phyloP scores from a whole-genome alignment of 768 basidiomycete species.

The Phanerodontia chrysosporium region DNA sequence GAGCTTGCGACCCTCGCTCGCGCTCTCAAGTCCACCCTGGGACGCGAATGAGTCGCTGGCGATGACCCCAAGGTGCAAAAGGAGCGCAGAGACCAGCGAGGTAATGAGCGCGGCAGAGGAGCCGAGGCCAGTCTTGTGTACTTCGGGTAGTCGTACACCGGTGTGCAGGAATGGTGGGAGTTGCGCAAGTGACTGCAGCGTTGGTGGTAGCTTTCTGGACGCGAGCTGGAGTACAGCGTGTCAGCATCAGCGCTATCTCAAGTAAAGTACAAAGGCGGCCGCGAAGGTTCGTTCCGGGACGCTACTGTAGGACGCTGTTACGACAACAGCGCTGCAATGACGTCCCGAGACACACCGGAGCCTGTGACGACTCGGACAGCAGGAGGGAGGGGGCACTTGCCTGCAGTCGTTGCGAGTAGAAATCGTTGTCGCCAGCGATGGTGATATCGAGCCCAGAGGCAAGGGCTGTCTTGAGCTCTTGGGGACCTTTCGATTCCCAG shows the following conservation, averaged over 20 bases:
- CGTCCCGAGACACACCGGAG: not conserved
- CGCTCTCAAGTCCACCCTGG: conserved; percentile 20
- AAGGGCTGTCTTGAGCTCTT: conserved; percentile 40
- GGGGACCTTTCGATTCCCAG: conserved; percentile 48
- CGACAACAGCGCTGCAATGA: not conserved
- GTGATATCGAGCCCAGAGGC: conserved; percentile 64
- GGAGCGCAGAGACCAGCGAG: conserved; percentile 82
- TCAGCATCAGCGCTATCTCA: not conserved
- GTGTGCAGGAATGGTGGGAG: conserved; percentile 78
- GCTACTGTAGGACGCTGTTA: not conserved
- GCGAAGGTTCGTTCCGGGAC: not conserved
- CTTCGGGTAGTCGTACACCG: conserved; percentile 63
- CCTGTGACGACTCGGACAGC: no score
- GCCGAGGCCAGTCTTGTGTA: conserved; percentile 98
- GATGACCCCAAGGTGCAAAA: conserved; percentile 71
- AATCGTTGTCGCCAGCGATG: conserved; percentile 93
- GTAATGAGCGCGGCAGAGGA: conserved; percentile 97
- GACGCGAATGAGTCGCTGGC: conserved; percentile 41
- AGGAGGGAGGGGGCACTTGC: no score
- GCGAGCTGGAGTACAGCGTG: conserved; percentile 46
- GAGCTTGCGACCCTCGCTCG: conserved; percentile 47
- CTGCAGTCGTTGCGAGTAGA: conserved; percentile 90
- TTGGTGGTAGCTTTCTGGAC: conserved; percentile 54
- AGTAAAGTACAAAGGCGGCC: not conserved
- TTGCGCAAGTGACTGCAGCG: conserved; percentile 55